These are phyloP conservation scores for Henckelia pumila DNA, from an alignment of 257 asterid genomes.

Conservation along the genomic window DNA sequence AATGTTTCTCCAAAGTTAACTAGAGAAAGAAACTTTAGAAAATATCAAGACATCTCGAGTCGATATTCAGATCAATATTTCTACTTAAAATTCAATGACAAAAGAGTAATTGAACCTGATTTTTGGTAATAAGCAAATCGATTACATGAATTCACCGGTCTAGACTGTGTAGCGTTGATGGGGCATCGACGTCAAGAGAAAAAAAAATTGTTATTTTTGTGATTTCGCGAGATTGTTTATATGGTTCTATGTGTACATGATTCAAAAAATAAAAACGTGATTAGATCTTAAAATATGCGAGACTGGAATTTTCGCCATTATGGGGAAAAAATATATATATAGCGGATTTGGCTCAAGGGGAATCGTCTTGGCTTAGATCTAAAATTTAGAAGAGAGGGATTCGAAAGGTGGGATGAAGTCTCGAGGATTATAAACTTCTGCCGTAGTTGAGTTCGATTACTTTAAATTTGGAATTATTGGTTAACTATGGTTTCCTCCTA, in stretches of 20 bases:
- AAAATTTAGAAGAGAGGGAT: constrained; percentile 3
- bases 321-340: background rate
- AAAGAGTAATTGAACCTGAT: too few species aligned
- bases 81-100: too few species aligned
- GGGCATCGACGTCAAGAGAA: accelerated
- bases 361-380: background rate
- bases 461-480: constrained; percentile 33
- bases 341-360: background rate
- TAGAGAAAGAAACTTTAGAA: background rate
- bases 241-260: too few species aligned
- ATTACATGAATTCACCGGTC: too few species aligned
- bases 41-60: background rate
- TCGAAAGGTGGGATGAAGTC: constrained; percentile 1
- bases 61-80: too few species aligned
- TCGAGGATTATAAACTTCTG: constrained; percentile 10
- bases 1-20: constrained; percentile 16
- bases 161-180: too few species aligned
- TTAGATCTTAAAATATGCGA: too few species aligned
- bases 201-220: too few species aligned
- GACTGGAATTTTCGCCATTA: too few species aligned
- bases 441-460: constrained; percentile 19
- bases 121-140: background rate
- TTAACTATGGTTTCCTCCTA: constrained; percentile 36
- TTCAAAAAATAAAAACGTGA: too few species aligned
- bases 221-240: too few species aligned